Evolutionary conservation across 495 filamentous ascomycete genomes (phyloP).

Genomic region (Saxophila tyrrhenica): DNA sequence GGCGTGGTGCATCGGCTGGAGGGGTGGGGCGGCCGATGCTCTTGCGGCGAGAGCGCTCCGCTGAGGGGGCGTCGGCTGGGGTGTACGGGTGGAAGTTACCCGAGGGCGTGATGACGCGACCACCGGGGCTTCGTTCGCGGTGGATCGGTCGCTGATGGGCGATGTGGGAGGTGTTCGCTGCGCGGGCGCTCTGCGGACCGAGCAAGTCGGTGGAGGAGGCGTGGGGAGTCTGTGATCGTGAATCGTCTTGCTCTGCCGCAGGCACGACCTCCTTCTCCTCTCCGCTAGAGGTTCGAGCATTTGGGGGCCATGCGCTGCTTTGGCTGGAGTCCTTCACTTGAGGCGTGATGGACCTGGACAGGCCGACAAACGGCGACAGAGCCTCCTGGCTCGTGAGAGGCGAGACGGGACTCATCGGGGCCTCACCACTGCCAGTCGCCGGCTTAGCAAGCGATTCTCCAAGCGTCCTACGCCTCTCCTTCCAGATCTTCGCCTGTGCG

Average conservation of each 20-base stretch:
- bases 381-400: background rate
- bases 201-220: background rate
- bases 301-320: no score
- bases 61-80: background rate
- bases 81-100: constrained; percentile 10
- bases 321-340: background rate
- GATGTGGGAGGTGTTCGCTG: background rate
- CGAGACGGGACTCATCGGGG: background rate
- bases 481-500: constrained; percentile 15
- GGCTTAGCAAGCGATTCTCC: constrained; percentile 3
- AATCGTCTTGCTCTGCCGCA: background rate
- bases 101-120: constrained; percentile 4
- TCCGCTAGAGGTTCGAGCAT: no score
- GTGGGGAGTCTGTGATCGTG: background rate
- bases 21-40: constrained; percentile 5
- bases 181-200: background rate
- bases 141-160: constrained; percentile 2
- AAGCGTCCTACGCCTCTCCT: constrained; percentile 13
- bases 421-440: background rate
- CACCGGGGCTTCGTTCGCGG: background rate
- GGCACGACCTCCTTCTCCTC: constrained; percentile 10
- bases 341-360: constrained; percentile 19
- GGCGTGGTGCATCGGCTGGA: background rate
- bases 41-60: constrained; percentile 1
- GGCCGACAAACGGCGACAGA: constrained; percentile 10